Base-by-base conservation (phyloP, 139 green algal species). In the Eudorina sp. region DNA sequence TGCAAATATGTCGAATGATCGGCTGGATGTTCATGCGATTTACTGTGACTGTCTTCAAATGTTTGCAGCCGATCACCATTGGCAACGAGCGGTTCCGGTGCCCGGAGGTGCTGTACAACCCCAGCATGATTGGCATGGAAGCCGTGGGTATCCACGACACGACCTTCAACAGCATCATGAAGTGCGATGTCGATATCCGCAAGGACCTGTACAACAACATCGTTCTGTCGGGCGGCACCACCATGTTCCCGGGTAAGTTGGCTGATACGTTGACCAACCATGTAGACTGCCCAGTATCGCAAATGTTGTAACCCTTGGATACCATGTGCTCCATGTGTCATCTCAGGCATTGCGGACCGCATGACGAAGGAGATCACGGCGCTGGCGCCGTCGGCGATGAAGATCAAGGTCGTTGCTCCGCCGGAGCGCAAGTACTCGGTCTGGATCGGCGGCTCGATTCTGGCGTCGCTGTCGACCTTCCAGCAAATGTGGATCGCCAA, bases 91-190 rank as follows among this genome's bases (percentile, higher is more conserved):
- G 97, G 60, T 99, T 99, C 96, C 93, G 97, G 62, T 99, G 96
- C 96, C 97, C 97, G 23, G 97, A 99, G 92, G 97, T 98, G 89
- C 94, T 99, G 62, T 99, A 99, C 97, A 95, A 98, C 80, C 97
- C 97, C 21, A 90, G 40, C 62, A 94, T 99, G 91, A 89, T 99
- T 18, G 98, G 98, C 88, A 93, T 98, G 93, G 97, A 99, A 88
- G 89, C 92, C 21, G 92, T 94, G 40, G 98, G 98, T 85, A 97
- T 99, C 90, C 97, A 99, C 90, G 97, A 99, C 90, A 98, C 96
- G 78, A 97, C 96, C 70, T 99, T 98, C 95, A 99, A 99, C 92
- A 98, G 96, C 72, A 99, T 99, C 95, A 99, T 99, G 97, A 98
- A 98, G 93, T 99, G 97, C 90, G 98, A 99, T 68, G 96, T 99